Evolutionary conservation across 2,329 filamentous ascomycete species (phyloP), one percentile per base, ranked within the genome.

Genomic region (Pyricularia grisea): DNA sequence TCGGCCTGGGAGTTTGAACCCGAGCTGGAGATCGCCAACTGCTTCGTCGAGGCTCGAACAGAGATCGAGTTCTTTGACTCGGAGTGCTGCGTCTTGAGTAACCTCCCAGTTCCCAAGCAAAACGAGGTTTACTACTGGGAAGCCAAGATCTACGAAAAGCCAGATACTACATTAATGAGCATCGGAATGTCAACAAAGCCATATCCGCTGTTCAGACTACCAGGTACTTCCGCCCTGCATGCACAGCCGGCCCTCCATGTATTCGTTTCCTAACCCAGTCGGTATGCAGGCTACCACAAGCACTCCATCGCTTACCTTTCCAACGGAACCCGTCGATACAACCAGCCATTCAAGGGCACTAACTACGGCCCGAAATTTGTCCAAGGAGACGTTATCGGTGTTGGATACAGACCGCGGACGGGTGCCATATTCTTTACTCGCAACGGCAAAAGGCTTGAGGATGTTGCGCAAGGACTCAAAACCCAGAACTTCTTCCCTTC

Each of bases 91-190:
- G 95, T 98, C 71, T 93, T 97, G 83, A 96, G 92, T 83, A 99
- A 99, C 75, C 81, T 99, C 60, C 95, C 95, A 0, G 93, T 99
- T 9, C 95, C 95, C 17, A 99, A 99, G 77, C 95, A 99, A 77
- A 99, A 99, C 76, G 95, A 99, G 76, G 94, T 98, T 12, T 99
- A 99, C 79, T 99, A 99, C 80, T 99, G 95, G 95, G 95, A 99
- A 79, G 92, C 94, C 69, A 99, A 99, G 83, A 91, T 99, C 68
- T 99, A 96, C 80, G 95, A 99, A 71, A 98, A 98, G 81, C 93
- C 95, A 4, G 95, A 98, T 72, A 88, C 83, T 70, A 97, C 93
- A 0, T 82, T 93, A 73, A 86, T 99, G 71, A 94, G 92, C 76
- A 93, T 99, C 74, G 95, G 95, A 73, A 92, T 99, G 84, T 92